phyloP scores from a whole-genome alignment of 2,329 filamentous ascomycete genomes.

The Colletotrichum camelliae region DNA sequence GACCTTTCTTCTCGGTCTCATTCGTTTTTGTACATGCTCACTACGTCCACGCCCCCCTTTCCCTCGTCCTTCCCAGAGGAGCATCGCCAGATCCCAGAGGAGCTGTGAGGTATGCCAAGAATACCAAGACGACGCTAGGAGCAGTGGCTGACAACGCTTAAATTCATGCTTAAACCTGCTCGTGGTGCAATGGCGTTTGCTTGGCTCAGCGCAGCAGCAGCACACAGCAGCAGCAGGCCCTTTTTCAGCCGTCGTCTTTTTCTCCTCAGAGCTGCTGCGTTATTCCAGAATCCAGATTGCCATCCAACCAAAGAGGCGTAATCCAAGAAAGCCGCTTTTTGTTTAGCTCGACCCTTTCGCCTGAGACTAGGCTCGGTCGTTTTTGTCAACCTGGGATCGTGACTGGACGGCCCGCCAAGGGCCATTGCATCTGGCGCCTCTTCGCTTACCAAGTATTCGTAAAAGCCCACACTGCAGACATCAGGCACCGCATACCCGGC shows the following conservation, averaged over 20 bases:
- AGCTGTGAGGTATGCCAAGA: conserved; percentile 41
- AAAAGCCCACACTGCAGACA: background rate
- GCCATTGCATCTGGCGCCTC: background rate
- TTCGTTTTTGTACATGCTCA: background rate
- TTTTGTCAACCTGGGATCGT: background rate
- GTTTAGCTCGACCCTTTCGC: background rate
- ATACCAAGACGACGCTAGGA: conserved; percentile 25
- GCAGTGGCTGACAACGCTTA: conserved; percentile 52
- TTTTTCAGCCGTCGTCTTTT: background rate
- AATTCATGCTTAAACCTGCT: conserved; percentile 53
- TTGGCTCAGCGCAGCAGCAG: background rate
- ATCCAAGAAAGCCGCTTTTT: background rate
- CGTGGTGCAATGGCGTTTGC: conserved; percentile 15
- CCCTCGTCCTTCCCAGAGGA: background rate
- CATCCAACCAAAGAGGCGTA: background rate
- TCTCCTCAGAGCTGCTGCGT: background rate
- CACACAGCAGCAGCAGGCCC: background rate
- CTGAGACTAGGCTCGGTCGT: conserved; percentile 6
- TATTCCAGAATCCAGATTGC: background rate
- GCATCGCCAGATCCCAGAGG: conserved; percentile 17
- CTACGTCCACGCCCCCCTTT: background rate
- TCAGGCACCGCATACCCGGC: background rate
- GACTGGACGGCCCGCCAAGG: background rate
- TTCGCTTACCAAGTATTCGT: background rate
- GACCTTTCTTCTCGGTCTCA: background rate